A percentile compares a stretch with the other conserved stretches of the same genome.
Evolutionary conservation across 495 filamentous ascomycete genomes (phyloP).

Genomic region (Penicillium salamii): DNA sequence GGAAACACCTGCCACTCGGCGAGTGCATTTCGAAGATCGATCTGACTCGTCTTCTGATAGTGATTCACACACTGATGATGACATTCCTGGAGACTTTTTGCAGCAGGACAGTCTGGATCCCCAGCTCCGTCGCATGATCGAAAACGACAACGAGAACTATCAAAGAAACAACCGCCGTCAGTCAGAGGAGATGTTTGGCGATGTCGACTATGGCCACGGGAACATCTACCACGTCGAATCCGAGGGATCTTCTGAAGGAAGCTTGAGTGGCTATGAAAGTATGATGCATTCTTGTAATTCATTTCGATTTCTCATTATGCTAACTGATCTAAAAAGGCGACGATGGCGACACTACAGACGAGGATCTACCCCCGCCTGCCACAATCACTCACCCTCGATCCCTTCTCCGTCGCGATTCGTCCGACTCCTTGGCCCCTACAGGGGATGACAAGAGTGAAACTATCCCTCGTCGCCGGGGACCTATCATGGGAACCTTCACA

Average conservation of each 20-base stretch:
- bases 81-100: constrained; percentile 70
- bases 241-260: constrained; percentile 52
- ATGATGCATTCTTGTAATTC: constrained; percentile 26
- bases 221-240: constrained; percentile 53
- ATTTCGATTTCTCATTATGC: constrained; percentile 31
- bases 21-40: constrained; percentile 49
- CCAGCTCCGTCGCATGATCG: constrained; percentile 64
- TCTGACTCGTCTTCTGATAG: constrained; percentile 52
- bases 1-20: constrained; percentile 42
- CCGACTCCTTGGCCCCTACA: constrained; percentile 42
- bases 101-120: constrained; percentile 69
- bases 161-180: constrained; percentile 40
- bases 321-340: constrained; percentile 64
- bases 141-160: constrained; percentile 52
- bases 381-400: constrained; percentile 54
- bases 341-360: constrained; percentile 79
- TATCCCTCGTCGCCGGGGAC: constrained; percentile 51
- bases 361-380: constrained; percentile 62
- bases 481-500: constrained; percentile 53
- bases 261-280: constrained; percentile 80
- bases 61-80: constrained; percentile 51
- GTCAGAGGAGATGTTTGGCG: constrained; percentile 44
- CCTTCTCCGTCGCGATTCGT: constrained; percentile 53
- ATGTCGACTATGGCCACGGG: constrained; percentile 43
- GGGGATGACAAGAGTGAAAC: constrained; percentile 52